Evolutionary conservation across 1,284 basidiomycete species (phyloP), one percentile per base, ranked within the genome.

Genomic region (Coriolopsis trogii): DNA sequence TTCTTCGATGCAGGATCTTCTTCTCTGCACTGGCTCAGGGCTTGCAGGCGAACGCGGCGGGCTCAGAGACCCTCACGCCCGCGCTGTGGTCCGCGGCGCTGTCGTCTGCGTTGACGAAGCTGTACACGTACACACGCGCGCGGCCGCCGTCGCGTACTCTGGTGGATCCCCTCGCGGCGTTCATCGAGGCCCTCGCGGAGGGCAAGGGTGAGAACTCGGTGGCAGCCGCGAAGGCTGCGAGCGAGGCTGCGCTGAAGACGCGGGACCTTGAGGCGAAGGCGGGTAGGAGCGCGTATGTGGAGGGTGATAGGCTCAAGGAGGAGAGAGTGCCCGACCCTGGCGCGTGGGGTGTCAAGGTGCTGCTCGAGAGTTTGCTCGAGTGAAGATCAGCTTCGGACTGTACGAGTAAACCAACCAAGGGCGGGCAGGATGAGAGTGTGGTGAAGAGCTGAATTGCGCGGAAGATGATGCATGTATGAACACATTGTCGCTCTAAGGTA

Each of bases 101-200:
- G 46, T 67, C 70, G 18, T 74, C 73, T 10, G 91, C 95, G 4
- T 79, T 93, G 38, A 70, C 70, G 20, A 86, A 84, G 50, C 73
- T 98, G 23, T 94, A 91, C 73, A 86, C 84, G 21, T 97, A 95
- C 74, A 96, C 94, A 1, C 82, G 85, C 38, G 95, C 95, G 5
- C 84, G 95, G 20, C 88, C 88, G 1, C 95, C 95, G 4, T 93
- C 91, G 9, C 84, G 95, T 60, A 97, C 94, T 3, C 83, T 98
- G 26, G 81, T 98, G 37, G 95, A 98, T 70, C 94, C 95, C 2
- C 80, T 98, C 18, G 79, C 84, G n/a, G 90, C 92, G 2, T 96
- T 97, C 69, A 77, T 90, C 54, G 74, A 70, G 52, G 65, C 77
- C 12, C 75, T 87, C 39, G 60, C 70, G 1, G 57, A 71, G 26